Evolutionary conservation across 202 grass and related monocot genomes (phyloP).

Genomic region (Panicum virgatum): DNA sequence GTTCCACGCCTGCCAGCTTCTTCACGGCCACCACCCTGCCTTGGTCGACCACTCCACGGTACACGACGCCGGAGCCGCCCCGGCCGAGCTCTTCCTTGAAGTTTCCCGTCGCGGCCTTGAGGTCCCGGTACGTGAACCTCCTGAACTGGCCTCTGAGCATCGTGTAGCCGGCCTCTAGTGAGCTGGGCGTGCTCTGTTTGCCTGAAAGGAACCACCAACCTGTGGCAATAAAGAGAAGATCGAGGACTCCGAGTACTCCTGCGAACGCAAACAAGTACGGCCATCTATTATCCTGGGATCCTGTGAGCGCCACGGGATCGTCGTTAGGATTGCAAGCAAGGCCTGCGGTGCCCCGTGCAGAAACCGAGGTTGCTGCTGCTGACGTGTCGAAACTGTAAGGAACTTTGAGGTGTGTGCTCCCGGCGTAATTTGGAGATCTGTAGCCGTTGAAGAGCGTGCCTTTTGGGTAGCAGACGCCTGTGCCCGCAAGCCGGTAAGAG

Average conservation of each 20-base stretch:
- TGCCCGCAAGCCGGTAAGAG: slow-evolving; percentile 20
- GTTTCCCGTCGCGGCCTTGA: slow-evolving; percentile 13
- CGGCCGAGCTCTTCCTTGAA: slow-evolving; percentile 16
- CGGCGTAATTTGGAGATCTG: slow-evolving; percentile 21
- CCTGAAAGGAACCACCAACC: slow-evolving; percentile 57
- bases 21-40: slow-evolving; percentile 11
- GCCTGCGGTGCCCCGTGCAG: background rate
- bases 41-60: background rate
- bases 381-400: slow-evolving; percentile 9
- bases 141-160: slow-evolving; percentile 20
- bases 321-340: slow-evolving; percentile 19
- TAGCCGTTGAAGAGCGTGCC: slow-evolving; percentile 53
- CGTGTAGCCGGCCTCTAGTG: slow-evolving; percentile 46
- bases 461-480: slow-evolving; percentile 41
- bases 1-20: background rate
- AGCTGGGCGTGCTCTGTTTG: slow-evolving; percentile 38
- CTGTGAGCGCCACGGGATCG: background rate
- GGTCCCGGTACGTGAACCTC: slow-evolving; percentile 13
- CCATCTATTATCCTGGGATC: background rate
- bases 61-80: slow-evolving; percentile 6
- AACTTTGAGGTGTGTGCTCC: slow-evolving; percentile 48
- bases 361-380: background rate
- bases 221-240: slow-evolving; percentile 32
- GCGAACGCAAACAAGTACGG: slow-evolving; percentile 1
- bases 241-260: background rate